Evolutionary conservation across 768 basidiomycete genomes (phyloP), one percentile per base, ranked within the genome.

Genomic region (Trametes cubensis): DNA sequence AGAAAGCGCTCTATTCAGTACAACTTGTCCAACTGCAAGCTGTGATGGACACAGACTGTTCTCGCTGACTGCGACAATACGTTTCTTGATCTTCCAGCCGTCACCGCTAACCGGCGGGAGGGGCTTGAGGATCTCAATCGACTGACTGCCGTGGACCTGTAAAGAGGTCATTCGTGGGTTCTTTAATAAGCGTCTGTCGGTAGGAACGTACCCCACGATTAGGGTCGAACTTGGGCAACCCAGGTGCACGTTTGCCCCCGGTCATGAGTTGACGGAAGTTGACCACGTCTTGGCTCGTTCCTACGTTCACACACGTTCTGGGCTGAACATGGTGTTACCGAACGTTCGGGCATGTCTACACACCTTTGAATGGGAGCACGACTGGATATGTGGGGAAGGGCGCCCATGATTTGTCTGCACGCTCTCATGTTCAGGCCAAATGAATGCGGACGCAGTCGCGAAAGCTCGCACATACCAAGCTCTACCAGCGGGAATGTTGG

Each of bases 331-430:
- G 11, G 6, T 5, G 10, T 34, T 34, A 34, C 34, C 34, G 34
- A 34, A 11, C 4, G 34, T 34, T 34, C 34, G 10, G 34, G 4
- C 10, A 5, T 34, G 6, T 30, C 28, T 34, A 34, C 34, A 5
- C 34, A 81, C 83, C 87, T 75, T 92, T 94, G 70, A 93, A 80
- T 28, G 74, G 76, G 6, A 95, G 80, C 0, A 91, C 89, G 17
- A 92, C 90, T 2, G 93, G 92, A 73, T 88, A 95, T 0, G 93
- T 94, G 10, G 94, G 93, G 68, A 95, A 79, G 3, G 92, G 84
- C 15, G 87, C 78, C 74, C 90, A 95, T 28, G 81, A 77, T 62
- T 82, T 80, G 75, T 88, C 88, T 89, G 61, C 7, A 34, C 10
- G 11, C 11, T 34, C 34, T 34, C 34, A 17, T 13, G 11, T 21